Conservation (phyloP, 2,329 filamentous ascomycete species). For the Fusarium irregulare region DNA sequence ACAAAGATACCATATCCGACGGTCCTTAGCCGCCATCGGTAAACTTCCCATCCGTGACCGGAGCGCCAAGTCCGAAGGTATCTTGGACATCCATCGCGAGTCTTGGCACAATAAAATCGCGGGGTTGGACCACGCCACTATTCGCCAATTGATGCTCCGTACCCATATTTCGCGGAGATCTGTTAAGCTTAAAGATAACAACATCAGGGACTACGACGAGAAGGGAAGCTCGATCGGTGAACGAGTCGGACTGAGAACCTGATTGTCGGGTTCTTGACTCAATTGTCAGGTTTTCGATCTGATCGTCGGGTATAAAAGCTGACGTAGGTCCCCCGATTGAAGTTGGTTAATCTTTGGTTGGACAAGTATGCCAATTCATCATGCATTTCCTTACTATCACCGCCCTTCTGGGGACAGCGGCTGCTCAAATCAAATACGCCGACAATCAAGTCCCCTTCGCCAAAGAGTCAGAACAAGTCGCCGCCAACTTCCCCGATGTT, state of each 20-base stretch:
- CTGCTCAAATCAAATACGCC: constrained; percentile 19
- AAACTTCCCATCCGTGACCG: neutral
- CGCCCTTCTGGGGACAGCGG: neutral
- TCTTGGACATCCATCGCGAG: neutral
- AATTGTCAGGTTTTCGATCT: neutral
- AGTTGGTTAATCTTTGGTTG: no score
- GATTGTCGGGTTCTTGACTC: constrained; percentile 1
- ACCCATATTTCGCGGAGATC: constrained; percentile 5
- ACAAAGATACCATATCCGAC: accelerated
- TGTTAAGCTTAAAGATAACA: neutral
- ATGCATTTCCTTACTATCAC: neutral
- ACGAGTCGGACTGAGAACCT: neutral
- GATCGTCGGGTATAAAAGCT: neutral
- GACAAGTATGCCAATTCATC: neutral
- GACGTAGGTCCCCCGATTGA: neutral
- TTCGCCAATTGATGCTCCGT: neutral
- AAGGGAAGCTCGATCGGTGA: neutral
- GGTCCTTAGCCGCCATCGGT: neutral
- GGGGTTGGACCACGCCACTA: neutral
- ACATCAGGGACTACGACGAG: neutral
- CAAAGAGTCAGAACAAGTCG: constrained; percentile 4
- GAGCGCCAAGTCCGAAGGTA: neutral
- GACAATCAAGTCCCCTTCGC: constrained; percentile 10
- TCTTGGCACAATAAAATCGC: neutral
- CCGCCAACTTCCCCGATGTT: constrained; percentile 27